phyloP scores from a whole-genome alignment of 2,329 filamentous ascomycete species.

The Incumbomyces lentus region DNA sequence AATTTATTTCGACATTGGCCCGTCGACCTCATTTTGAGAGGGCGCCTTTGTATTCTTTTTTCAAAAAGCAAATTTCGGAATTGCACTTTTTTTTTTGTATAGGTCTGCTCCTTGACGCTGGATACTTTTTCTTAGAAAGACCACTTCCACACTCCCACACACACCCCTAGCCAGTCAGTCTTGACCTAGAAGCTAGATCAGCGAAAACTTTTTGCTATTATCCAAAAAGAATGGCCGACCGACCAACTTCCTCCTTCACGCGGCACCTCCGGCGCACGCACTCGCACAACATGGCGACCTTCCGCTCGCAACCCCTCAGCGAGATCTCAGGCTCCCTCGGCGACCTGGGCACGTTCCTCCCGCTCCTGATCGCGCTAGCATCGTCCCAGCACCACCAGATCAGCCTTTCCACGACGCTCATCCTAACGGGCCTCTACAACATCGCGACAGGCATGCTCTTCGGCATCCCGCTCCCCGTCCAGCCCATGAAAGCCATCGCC shows the following conservation, averaged over 20 bases:
- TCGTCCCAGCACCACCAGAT: constrained; percentile 54
- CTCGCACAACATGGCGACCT: constrained; percentile 45
- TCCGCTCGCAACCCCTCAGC: constrained; percentile 48
- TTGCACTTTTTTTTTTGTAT: no score
- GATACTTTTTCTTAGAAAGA: no score
- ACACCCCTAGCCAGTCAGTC: no score
- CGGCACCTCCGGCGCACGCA: constrained; percentile 23
- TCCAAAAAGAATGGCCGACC: neutral
- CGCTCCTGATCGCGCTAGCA: constrained; percentile 70
- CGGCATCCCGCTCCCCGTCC: constrained; percentile 80
- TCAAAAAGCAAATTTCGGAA: no score
- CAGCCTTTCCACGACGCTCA: constrained; percentile 66
- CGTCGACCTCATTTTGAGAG: no score
- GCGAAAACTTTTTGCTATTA: no score
- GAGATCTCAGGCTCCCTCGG: constrained; percentile 85
- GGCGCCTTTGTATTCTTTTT: no score
- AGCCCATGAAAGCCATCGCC: constrained; percentile 85
- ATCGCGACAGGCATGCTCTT: constrained; percentile 71
- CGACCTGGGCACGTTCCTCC: constrained; percentile 80
- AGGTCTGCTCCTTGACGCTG: no score
- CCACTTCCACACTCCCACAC: no score
- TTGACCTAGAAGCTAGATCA: no score
- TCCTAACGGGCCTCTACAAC: constrained; percentile 84
- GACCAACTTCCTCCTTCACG: neutral
- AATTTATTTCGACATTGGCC: no score